A percentile compares a stretch with the other conserved stretches of the same genome.
phyloP scores from a whole-genome alignment of 2,329 filamentous ascomycete genomes.

The Neonectria coccinea region DNA sequence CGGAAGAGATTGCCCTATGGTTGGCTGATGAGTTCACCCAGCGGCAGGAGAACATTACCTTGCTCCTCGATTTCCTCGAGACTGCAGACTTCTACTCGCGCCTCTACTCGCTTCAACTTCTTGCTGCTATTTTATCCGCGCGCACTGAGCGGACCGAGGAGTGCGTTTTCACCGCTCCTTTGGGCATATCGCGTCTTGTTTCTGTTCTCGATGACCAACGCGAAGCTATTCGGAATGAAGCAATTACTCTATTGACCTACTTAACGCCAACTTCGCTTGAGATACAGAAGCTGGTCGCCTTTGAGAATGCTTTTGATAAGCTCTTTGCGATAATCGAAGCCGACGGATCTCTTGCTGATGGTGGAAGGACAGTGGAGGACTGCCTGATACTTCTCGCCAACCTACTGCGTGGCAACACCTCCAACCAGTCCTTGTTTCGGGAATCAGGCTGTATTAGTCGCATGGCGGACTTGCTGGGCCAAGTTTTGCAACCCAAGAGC shows the following conservation, averaged over 20 bases:
- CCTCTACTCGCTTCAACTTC: conserved; percentile 89
- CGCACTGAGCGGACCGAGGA: conserved; percentile 93
- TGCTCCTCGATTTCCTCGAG: conserved; percentile 90
- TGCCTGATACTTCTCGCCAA: conserved; percentile 92
- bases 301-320: conserved; percentile 92
- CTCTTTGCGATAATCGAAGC: conserved; percentile 83
- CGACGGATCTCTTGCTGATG: conserved; percentile 85
- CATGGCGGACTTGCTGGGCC: conserved; percentile 75
- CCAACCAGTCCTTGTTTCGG: conserved; percentile 93
- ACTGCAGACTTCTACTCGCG: conserved; percentile 89
- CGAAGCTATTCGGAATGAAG: conserved; percentile 90
- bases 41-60: conserved; percentile 94
- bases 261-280: conserved; percentile 88
- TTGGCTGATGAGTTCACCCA: conserved; percentile 98
- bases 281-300: conserved; percentile 94
- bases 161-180: conserved; percentile 88
- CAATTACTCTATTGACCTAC: conserved; percentile 85
- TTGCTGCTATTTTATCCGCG: conserved; percentile 86
- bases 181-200: conserved; percentile 89
- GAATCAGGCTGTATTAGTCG: conserved; percentile 86
- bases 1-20: conserved; percentile 96
- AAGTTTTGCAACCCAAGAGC: conserved; percentile 65
- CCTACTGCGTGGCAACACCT: conserved; percentile 84
- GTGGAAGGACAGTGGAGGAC: conserved; percentile 90
- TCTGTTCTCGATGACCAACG: conserved; percentile 84